phyloP scores from a whole-genome alignment of 2,329 filamentous ascomycete genomes.

The Penicillium sp. region DNA sequence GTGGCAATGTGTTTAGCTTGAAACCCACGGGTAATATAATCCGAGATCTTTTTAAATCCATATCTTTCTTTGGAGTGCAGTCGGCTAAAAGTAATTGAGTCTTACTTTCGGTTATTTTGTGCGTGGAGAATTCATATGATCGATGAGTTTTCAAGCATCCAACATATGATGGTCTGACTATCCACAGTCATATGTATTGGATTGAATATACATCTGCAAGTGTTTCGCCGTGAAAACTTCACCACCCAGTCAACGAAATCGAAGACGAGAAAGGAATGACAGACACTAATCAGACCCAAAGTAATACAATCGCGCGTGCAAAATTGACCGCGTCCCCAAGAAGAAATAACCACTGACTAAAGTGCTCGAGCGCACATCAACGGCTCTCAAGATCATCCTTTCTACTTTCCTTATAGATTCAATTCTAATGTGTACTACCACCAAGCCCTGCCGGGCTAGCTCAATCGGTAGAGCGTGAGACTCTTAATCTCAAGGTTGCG shows the following conservation, averaged over 20 bases:
- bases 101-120: no score
- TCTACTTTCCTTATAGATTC: neutral
- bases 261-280: no score
- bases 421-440: neutral
- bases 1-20: neutral
- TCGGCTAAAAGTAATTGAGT: no score
- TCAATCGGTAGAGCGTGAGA: constrained; percentile 53
- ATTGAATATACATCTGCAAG: no score
- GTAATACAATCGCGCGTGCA: neutral
- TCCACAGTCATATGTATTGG: no score
- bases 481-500: constrained; percentile 49
- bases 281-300: no score
- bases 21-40: neutral
- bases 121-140: no score
- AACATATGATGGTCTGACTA: no score
- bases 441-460: constrained; percentile 44
- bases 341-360: neutral
- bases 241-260: no score
- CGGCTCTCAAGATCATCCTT: no score
- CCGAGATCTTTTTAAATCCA: neutral
- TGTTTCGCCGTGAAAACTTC: no score
- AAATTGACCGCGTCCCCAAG: neutral
- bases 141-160: no score
- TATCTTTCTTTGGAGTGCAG: neutral
- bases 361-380: neutral